These are phyloP conservation scores for Globisporangium cystogenes DNA, from an alignment of 352 stramenopile genomes.

Conservation along the genomic window DNA sequence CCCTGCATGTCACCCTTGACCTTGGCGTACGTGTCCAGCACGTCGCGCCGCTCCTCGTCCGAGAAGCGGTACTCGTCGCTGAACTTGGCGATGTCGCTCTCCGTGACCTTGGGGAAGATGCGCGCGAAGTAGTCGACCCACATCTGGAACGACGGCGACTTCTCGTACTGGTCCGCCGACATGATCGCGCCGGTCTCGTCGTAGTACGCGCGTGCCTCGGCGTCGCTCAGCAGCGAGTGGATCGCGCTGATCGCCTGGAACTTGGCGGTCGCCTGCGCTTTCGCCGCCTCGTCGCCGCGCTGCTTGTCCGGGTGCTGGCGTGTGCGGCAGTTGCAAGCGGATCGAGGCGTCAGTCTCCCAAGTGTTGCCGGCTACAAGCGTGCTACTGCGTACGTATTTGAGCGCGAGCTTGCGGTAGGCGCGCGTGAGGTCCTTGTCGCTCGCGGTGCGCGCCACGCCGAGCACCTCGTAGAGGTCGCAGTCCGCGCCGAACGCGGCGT, in stretches of 20 bases:
- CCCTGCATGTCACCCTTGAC: constrained; percentile 73
- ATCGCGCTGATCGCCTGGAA: constrained; percentile 88
- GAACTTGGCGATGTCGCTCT: constrained; percentile 76
- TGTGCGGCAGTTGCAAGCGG: constrained; percentile 2
- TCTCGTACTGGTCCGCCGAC: constrained; percentile 36
- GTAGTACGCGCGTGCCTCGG: constrained; percentile 68
- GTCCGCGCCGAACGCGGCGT: constrained; percentile 48
- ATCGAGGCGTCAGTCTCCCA: neutral
- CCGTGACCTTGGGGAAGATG: constrained; percentile 85
- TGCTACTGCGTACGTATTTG: constrained; percentile 39
- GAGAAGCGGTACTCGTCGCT: constrained; percentile 76
- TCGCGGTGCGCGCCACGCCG: constrained; percentile 39
- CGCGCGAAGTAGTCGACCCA: constrained; percentile 87
- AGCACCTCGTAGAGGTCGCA: constrained; percentile 82
- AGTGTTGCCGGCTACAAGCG: neutral
- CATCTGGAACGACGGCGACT: constrained; percentile 52
- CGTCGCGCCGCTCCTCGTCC: constrained; percentile 77
- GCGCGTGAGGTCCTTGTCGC: constrained; percentile 66
- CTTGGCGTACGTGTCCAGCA: constrained; percentile 74
- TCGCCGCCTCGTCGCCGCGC: constrained; percentile 51
- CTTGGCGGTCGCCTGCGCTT: constrained; percentile 53
- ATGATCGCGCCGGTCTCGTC: constrained; percentile 81
- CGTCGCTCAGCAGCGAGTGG: constrained; percentile 79
- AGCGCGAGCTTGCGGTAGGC: constrained; percentile 68
- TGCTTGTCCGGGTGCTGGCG: constrained; percentile 89